Evolutionary conservation across 164 flowering plant genomes (phyloP).

Genomic region (Brasenia schreberi): DNA sequence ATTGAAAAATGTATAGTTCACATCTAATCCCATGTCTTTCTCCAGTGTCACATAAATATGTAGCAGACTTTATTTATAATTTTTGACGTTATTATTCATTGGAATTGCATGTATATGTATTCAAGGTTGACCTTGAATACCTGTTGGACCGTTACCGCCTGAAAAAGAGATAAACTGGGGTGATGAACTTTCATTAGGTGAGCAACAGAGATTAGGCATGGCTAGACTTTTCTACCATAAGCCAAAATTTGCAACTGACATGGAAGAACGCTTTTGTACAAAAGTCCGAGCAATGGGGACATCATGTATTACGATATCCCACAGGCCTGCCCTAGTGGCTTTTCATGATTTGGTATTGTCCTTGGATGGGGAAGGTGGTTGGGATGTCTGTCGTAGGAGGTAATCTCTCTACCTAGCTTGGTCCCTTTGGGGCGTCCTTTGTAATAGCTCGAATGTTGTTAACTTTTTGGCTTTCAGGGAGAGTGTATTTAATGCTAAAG

Average conservation of each 20-base stretch:
- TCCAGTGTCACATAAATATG: constrained; percentile 1
- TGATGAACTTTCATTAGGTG: constrained; percentile 95
- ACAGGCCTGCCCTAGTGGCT: constrained; percentile 98
- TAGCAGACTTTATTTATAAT: no score
- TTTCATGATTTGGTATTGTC: constrained; percentile 96
- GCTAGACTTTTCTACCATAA: constrained; percentile 97
- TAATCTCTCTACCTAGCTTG: constrained; percentile 9
- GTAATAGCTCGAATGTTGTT: background rate
- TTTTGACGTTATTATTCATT: background rate
- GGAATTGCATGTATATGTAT: background rate
- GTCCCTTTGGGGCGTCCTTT: background rate
- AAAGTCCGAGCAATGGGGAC: constrained; percentile 99
- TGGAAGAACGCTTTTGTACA: constrained; percentile 98
- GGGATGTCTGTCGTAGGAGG: constrained; percentile 72
- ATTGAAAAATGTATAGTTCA: constrained; percentile 61
- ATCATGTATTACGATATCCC: constrained; percentile 97
- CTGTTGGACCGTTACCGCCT: constrained; percentile 85
- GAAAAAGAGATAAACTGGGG: constrained; percentile 97
- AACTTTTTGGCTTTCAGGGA: constrained; percentile 24
- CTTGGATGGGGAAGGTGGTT: constrained; percentile 97
- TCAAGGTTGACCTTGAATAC: constrained; percentile 93
- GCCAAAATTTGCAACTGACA: constrained; percentile 98
- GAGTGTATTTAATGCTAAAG: constrained; percentile 4
- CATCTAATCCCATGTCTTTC: background rate
- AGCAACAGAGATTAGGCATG: constrained; percentile 98